phyloP scores from a whole-genome alignment of 2,329 filamentous ascomycete species.

The Fusarium sp. region DNA sequence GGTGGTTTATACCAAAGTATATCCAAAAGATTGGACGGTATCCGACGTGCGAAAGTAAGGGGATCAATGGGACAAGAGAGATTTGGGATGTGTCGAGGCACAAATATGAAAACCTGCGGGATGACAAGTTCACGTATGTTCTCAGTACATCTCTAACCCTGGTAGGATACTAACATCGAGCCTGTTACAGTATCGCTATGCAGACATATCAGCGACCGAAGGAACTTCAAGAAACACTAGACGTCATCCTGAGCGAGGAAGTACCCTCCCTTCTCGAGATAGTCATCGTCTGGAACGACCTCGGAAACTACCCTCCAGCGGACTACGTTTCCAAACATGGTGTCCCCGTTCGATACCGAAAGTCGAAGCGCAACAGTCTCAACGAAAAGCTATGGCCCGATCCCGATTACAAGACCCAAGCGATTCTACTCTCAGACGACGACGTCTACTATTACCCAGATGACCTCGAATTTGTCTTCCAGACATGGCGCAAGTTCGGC shows the following conservation, averaged over 20 bases:
- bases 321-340: constrained; percentile 49
- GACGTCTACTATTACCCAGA: constrained; percentile 55
- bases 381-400: constrained; percentile 56
- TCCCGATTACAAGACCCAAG: constrained; percentile 53
- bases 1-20: constrained; percentile 32
- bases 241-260: constrained; percentile 44
- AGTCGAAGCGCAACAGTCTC: constrained; percentile 51
- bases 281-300: constrained; percentile 56
- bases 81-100: constrained; percentile 41
- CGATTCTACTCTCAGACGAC: constrained; percentile 56
- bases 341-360: constrained; percentile 53
- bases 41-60: constrained; percentile 33
- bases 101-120: constrained; percentile 44
- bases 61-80: constrained; percentile 26
- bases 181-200: constrained; percentile 51
- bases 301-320: constrained; percentile 48
- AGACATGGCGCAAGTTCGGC: constrained; percentile 56
- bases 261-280: constrained; percentile 55
- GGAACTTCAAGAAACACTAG: constrained; percentile 51
- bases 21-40: constrained; percentile 36
- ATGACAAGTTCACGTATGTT: constrained; percentile 52
- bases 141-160: too few relatives aligned
- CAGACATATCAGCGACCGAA: constrained; percentile 54
- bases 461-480: constrained; percentile 57
- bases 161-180: background rate